A percentile compares a stretch with the other conserved stretches of the same genome.
Evolutionary conservation across 176 grass and related monocot species (phyloP).

Genomic region (Ensete glaucum): DNA sequence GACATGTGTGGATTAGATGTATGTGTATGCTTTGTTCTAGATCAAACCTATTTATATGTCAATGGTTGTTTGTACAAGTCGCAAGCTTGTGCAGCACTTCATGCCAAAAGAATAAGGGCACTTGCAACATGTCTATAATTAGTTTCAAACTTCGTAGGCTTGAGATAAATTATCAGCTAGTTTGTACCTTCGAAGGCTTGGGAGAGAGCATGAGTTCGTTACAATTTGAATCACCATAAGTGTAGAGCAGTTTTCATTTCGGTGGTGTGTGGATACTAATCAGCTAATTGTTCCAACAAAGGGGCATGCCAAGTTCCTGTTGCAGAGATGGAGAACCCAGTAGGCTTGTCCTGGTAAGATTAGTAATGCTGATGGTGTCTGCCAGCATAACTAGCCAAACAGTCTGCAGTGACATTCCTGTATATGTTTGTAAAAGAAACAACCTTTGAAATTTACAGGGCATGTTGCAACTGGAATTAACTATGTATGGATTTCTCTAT

Average conservation of each 20-base stretch:
- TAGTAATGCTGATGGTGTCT: background rate
- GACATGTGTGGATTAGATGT: background rate
- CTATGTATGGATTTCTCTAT: no score
- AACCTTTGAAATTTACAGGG: background rate
- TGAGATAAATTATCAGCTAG: background rate
- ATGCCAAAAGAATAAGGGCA: background rate
- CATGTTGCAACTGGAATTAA: background rate
- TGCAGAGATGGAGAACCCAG: no score
- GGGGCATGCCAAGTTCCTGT: no score
- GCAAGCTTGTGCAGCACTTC: background rate
- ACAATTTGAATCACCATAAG: no score
- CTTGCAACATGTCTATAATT: no score
- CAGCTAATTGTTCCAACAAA: no score
- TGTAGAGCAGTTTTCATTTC: no score
- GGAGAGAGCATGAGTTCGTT: no score
- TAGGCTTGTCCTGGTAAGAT: no score
- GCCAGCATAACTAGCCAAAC: background rate
- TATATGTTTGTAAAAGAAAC: background rate
- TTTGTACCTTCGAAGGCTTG: no score
- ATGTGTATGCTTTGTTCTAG: no score
- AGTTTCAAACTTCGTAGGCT: background rate
- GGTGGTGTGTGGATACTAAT: no score
- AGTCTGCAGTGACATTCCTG: background rate
- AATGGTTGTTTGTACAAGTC: background rate
- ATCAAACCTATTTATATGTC: background rate